Evolutionary conservation across 1,284 basidiomycete genomes (phyloP).

Genomic region (Neonothopanus nambi): DNA sequence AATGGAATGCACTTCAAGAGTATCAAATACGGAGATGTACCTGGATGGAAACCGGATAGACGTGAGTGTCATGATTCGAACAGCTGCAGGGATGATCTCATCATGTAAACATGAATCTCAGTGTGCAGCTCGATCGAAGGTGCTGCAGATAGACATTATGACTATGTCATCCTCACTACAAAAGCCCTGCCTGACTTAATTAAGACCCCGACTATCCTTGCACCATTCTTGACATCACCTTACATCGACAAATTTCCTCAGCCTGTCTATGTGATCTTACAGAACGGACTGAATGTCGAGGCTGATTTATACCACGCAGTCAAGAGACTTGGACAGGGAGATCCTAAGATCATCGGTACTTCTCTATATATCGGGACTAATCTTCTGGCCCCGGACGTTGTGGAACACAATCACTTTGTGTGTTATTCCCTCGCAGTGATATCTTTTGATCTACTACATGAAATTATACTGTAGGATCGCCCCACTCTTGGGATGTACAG

Average conservation of each 20-base stretch:
- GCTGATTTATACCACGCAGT: conserved; percentile 15
- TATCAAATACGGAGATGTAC: conserved; percentile 15
- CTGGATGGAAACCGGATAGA: conserved; percentile 20
- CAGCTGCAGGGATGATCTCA: too few species aligned
- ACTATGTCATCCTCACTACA: conserved; percentile 16
- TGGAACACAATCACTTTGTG: conserved; percentile 16
- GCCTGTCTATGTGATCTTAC: conserved; percentile 16
- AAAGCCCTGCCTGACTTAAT: conserved; percentile 18
- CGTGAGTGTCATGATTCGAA: conserved; percentile 8
- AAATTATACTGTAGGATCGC: too few species aligned
- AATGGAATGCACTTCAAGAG: conserved; percentile 21
- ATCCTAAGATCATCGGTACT: conserved; percentile 17
- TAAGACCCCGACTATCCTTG: conserved; percentile 13
- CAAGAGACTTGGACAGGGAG: neutral
- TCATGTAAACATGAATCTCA: neutral
- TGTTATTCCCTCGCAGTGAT: neutral
- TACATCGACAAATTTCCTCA: conserved; percentile 15
- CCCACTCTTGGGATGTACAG: conserved; percentile 39
- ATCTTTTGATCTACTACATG: conserved; percentile 4
- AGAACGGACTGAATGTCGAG: conserved; percentile 19
- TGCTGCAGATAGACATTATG: conserved; percentile 18
- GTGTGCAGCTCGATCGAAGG: conserved; percentile 15
- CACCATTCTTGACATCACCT: conserved; percentile 12
- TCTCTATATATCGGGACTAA: conserved; percentile 18
- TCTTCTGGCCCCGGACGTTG: conserved; percentile 15